A percentile compares a stretch with the other conserved stretches of the same genome.
Conservation (phyloP, 2,329 filamentous ascomycete species). For the Zalaria sp. region DNA sequence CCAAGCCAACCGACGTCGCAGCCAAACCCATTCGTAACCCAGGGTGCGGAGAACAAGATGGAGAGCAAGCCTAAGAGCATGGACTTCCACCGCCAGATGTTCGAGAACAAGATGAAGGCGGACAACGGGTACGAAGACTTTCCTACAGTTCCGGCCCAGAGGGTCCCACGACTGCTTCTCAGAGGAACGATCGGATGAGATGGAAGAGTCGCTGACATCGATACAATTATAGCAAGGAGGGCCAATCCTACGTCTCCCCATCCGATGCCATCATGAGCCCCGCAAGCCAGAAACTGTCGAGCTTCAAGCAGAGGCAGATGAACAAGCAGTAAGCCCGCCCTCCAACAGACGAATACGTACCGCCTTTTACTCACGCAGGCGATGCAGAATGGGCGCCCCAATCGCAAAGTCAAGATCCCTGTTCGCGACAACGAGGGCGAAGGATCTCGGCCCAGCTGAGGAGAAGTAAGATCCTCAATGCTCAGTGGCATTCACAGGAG, state of each 20-base stretch:
- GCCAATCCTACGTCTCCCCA: conserved; percentile 57
- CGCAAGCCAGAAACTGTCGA: conserved; percentile 68
- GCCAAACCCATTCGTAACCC: conserved; percentile 3
- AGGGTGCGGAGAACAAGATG: conserved; percentile 9
- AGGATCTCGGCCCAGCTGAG: conserved; percentile 6
- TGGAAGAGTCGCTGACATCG: neutral
- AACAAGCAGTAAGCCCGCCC: conserved; percentile 40
- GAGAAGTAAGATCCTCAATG: neutral
- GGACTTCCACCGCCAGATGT: conserved; percentile 64
- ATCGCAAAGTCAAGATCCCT: conserved; percentile 5
- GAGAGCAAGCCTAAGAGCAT: conserved; percentile 33
- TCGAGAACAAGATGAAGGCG: conserved; percentile 30
- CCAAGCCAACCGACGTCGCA: conserved; percentile 1
- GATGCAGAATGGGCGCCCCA: neutral
- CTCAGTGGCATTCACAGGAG: no score
- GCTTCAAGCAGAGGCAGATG: conserved; percentile 67
- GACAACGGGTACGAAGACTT: conserved; percentile 1
- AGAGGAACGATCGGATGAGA: neutral
- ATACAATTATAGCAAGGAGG: neutral
- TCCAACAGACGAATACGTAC: conserved; percentile 2
- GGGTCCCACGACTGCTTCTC: neutral
- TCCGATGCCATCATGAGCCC: conserved; percentile 86
- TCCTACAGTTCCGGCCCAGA: neutral
- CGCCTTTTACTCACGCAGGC: conserved; percentile 5
- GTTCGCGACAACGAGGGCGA: conserved; percentile 5